Base-by-base conservation (phyloP, 2,329 filamentous ascomycete genomes). In the Penicillium sp. region DNA sequence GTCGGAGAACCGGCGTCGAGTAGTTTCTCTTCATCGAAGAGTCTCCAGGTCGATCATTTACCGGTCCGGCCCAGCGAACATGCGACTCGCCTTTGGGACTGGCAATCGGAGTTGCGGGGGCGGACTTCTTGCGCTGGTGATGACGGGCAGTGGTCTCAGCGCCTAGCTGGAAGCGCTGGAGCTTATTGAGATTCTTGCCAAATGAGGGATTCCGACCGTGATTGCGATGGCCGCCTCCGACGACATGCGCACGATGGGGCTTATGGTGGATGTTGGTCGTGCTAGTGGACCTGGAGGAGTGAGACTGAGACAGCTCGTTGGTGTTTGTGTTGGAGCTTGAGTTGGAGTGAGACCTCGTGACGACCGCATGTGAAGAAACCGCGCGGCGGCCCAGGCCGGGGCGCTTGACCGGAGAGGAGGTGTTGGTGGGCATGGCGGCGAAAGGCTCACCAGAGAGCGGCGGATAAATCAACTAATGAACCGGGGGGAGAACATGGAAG, bases 121-220 rank as follows among this genome's bases (percentile, higher is more conserved):
- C 70, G 5, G 72, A 75, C 53, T 72, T 73, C 59, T 74, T 74
- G 51, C 72, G 67, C 43, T 73, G 67, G 58, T 75, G 73, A 50
- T 71, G 59, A 38, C 66, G 63, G n/a, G 54, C 54, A 32, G 59
- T 56, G 33, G 55, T 54, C 46, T 71, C 65, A 32, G 63, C 51
- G 24, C 54, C 55, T 9, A 69, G 54, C 46, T 66, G 65, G 46
- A 72, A 56, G 41, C 66, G 64, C 45, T 71, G 68, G 33, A 73
- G 52, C 54, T 73, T 74, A 55, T 68, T 69, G 41, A 74, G 57
- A 45, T 71, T 71, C 58, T 73, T 74, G 29, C 67, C 65, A 48
- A 68, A 64, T 7, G 72, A 75, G 8, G 66, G 65, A 51, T 73
- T 74, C 47, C 71, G 67, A 41, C 61, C 61, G 51, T 74, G 71